phyloP scores from a whole-genome alignment of 2,329 filamentous ascomycete genomes.

The Phyllosticta citriasiana region DNA sequence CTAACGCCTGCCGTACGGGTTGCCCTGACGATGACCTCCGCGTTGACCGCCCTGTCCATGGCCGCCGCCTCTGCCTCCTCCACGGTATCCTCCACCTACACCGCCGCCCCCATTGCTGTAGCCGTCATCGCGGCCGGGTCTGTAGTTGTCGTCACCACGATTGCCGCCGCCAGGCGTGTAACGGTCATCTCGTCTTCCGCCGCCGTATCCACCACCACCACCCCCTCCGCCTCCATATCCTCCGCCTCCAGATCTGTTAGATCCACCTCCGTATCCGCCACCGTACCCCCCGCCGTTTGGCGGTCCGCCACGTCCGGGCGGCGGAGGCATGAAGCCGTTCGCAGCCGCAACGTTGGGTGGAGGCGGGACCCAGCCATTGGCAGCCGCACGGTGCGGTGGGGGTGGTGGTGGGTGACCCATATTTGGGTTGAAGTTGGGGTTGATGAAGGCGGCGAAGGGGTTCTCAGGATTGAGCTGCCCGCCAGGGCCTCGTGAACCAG shows the following conservation, averaged over 20 bases:
- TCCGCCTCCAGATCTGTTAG: neutral
- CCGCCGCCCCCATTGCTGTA: conserved; percentile 15
- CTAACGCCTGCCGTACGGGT: conserved; percentile 10
- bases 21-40: conserved; percentile 13
- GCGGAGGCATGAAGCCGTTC: conserved; percentile 20
- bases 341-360: conserved; percentile 8
- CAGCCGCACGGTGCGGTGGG: conserved; percentile 20
- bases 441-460: conserved; percentile 19
- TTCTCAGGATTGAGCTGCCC: conserved; percentile 15
- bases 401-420: conserved; percentile 13
- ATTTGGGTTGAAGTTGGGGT: conserved; percentile 17
- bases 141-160: conserved; percentile 13
- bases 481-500: conserved; percentile 6
- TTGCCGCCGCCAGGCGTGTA: conserved; percentile 8
- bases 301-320: conserved; percentile 13
- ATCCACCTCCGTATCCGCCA: neutral
- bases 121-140: conserved; percentile 18
- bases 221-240: conserved; percentile 7
- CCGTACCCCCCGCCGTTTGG: conserved; percentile 11
- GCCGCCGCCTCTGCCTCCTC: conserved; percentile 11
- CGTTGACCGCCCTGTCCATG: conserved; percentile 19
- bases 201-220: conserved; percentile 16
- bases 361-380: conserved; percentile 19
- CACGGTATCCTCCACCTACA: conserved; percentile 16
- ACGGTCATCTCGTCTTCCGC: conserved; percentile 16